Base-by-base conservation (phyloP, 805 yeast species). In the Suhomyces tanzawaensis region DNA sequence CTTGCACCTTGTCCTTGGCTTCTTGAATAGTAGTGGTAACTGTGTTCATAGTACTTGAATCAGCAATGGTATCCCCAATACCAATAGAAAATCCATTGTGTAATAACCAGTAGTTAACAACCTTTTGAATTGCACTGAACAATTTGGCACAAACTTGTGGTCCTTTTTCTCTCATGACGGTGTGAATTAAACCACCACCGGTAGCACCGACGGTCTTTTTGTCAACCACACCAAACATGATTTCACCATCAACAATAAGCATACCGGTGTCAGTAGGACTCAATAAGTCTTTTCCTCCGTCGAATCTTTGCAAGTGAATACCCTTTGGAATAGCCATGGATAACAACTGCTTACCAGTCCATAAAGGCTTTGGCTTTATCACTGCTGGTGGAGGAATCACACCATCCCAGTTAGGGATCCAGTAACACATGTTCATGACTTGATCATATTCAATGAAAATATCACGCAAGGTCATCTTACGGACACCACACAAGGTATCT, bases 361-460 rank as follows among this genome's bases (percentile, higher is more conserved):
- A 93, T 51, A 93, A 64, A 16, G 98, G 97, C 62, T 85, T 87
- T 40, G 99, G 99, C 57, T 89, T 91, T 41, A 87, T 53, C 37
- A 93, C 81, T 3, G 96, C 95, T 33, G 99, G 99, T 19, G 83
- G 87, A 7, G 99, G 99, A 48, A 93, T 85, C 29, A 85, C 85
- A 51, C 99, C 99, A 70, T 93, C 96, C 99, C 99, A 93, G 47
- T 83, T 82, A 15, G 98, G 98, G 50, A 95, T 88, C 99, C 99
- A 95, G 64, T 85, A 93, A 51, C 90, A 74, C 71, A 95, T 85
- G 58, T 93, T 93, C 91, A 93, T 86, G 40, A 91, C 96, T 68
- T 89, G 95, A 48, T 88, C 95, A 59, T 82, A 86, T 48, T 86
- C 96, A 40, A 93, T 71, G 55, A 90, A 93, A 30, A 71, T 76